Base-by-base conservation (phyloP, 345 rosid species). In the Brassica nigra region DNA sequence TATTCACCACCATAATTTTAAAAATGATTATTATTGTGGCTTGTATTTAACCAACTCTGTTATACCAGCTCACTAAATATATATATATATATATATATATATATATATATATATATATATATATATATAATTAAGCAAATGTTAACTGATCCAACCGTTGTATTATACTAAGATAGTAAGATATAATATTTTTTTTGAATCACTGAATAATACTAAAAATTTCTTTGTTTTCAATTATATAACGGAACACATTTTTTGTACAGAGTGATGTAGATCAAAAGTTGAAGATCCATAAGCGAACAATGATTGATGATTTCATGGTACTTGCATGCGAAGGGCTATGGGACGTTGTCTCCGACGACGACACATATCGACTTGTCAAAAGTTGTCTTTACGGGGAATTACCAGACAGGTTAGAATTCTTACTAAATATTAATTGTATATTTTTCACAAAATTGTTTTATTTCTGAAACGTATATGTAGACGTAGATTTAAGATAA, bases 271-370 rank as follows among this genome's bases (percentile, higher is more conserved):
- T 0, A 20, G 73, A 80, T 18, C 52, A 64, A 58, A 57, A 20
- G 18, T 4, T 76, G 11, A 75, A 75, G 76, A 57, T 80, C 15
- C 76, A 80, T 57, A 63, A 82, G 44, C 72, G 91, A 71, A 85
- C 78, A 0, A 65, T 80, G 18, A 33, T 39, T 1, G 94, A 95
- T 47, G 92, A 91, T 27, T 92, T 90, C 79, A 85, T 95, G 3
- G 86, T 92, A 39, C 85, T 91, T 30, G 95, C 93, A 2, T 90
- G 90, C 6, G 95, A 92, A 16, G 97, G 95, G n/a, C 65, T 95
- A 18, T 92, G 97, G 97, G 91, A 89, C 10, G 91, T 87, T 1
- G 68, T 94, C 30, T 81, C 94, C 1, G 92, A 91, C 58, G 88
- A 87, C 36, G 79, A 76, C n/a, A 97, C 97, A 0, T 89, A 92